phyloP scores from a whole-genome alignment of 2,329 filamentous ascomycete genomes.

The Teratosphaeria pseudoeucalypti region DNA sequence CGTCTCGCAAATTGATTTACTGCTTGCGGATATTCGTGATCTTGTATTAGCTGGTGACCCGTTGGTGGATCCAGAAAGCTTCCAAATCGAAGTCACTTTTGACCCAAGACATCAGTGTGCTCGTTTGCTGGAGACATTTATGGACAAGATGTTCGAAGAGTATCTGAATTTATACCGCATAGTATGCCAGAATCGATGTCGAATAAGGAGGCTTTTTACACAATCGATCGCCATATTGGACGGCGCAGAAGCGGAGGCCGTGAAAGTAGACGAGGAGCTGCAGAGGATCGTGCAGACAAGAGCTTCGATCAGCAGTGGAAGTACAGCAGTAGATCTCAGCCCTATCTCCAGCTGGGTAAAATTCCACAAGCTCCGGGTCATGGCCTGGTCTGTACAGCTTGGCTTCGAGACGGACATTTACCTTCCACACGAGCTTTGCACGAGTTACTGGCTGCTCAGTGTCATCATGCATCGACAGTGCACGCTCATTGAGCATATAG shows the following conservation, averaged over 20 bases:
- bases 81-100: slow-evolving; percentile 62
- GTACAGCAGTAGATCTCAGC: slow-evolving; percentile 39
- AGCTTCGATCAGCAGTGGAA: not conserved
- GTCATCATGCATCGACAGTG: slow-evolving; percentile 5
- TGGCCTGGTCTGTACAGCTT: slow-evolving; percentile 79
- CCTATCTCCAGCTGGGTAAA: slow-evolving; percentile 83
- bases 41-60: slow-evolving; percentile 61
- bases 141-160: slow-evolving; percentile 44
- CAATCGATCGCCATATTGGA: slow-evolving; percentile 80
- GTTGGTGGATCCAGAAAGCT: slow-evolving; percentile 63
- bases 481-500: slow-evolving; percentile 53
- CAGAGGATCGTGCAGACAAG: slow-evolving; percentile 1
- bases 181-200: slow-evolving; percentile 80
- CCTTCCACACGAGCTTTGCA: slow-evolving; percentile 68
- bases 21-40: slow-evolving; percentile 73
- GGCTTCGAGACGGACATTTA: slow-evolving; percentile 93
- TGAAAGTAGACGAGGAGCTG: slow-evolving; percentile 12
- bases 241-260: slow-evolving; percentile 64
- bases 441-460: slow-evolving; percentile 66
- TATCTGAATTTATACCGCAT: slow-evolving; percentile 78
- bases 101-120: slow-evolving; percentile 66
- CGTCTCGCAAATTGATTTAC: slow-evolving; percentile 57
- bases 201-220: slow-evolving; percentile 77
- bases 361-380: slow-evolving; percentile 77
- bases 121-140: slow-evolving; percentile 60